A percentile compares a stretch with the other conserved stretches of the same genome.
These are phyloP conservation scores for Liquidambar formosana DNA, from an alignment of 164 flowering plant genomes.

Conservation along the genomic window DNA sequence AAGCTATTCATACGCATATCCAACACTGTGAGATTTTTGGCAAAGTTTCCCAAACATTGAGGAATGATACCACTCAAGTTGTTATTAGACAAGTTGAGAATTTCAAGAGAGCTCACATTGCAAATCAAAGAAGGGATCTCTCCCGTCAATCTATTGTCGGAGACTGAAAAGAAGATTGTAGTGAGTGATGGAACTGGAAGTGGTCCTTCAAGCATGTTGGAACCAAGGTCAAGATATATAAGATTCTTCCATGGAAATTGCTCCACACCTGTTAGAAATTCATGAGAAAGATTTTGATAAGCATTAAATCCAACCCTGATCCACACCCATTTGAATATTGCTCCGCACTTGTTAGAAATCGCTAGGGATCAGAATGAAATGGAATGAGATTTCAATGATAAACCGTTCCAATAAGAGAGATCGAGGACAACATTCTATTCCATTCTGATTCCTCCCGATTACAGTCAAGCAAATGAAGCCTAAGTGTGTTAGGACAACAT, in stretches of 20 bases:
- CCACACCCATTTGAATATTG: neutral
- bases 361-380: too few relatives aligned
- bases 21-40: neutral
- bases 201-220: conserved; percentile 2
- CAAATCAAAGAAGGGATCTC: neutral
- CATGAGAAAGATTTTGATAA: neutral
- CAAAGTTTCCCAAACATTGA: neutral
- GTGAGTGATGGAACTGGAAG: neutral
- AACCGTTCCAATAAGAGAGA: too few relatives aligned
- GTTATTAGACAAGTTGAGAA: conserved; percentile 2
- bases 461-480: too few relatives aligned
- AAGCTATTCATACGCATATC: neutral
- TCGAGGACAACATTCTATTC: too few relatives aligned
- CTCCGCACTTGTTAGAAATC: too few relatives aligned
- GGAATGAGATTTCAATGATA: too few relatives aligned
- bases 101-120: neutral
- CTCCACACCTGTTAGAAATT: neutral
- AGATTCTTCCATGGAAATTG: neutral
- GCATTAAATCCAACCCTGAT: neutral
- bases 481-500: too few relatives aligned
- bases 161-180: too few relatives aligned
- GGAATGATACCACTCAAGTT: neutral
- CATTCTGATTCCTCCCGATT: too few relatives aligned
- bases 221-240: neutral
- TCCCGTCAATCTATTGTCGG: too few relatives aligned